These are phyloP conservation scores for Trichosporon faecale DNA, from an alignment of 1,284 basidiomycete genomes.

Conservation along the genomic window DNA sequence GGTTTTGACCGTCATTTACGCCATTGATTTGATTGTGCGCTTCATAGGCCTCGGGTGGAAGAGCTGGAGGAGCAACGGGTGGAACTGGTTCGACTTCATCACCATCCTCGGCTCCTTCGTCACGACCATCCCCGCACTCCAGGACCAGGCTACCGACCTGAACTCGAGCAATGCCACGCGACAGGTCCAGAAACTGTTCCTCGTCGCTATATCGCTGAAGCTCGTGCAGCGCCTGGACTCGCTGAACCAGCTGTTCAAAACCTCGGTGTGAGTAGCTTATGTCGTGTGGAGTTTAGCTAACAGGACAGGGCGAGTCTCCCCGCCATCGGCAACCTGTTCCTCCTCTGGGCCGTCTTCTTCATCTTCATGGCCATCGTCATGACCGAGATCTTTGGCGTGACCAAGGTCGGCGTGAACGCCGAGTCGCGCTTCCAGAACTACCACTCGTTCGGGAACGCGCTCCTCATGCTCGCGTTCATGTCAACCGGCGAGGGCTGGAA, in stretches of 20 bases:
- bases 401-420: conserved; percentile 70
- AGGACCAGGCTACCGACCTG: conserved; percentile 45
- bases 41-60: conserved; percentile 79
- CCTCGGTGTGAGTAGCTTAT: conserved; percentile 69
- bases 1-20: conserved; percentile 68
- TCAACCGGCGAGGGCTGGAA: conserved; percentile 58
- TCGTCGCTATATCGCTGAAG: conserved; percentile 91
- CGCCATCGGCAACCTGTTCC: conserved; percentile 78
- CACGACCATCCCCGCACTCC: conserved; percentile 74
- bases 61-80: conserved; percentile 81
- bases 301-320: conserved; percentile 72
- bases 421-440: conserved; percentile 78
- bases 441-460: conserved; percentile 69
- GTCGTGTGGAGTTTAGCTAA: not conserved
- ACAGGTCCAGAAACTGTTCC: conserved; percentile 90
- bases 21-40: conserved; percentile 73
- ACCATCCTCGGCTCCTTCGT: conserved; percentile 78
- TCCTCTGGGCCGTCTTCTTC: conserved; percentile 88
- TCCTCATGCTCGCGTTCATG: conserved; percentile 73
- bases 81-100: conserved; percentile 88
- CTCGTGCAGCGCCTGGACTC: conserved; percentile 84
- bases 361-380: conserved; percentile 87
- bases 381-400: conserved; percentile 89
- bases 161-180: conserved; percentile 39
- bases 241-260: conserved; percentile 95